A percentile compares a stretch with the other conserved stretches of the same genome.
These are phyloP conservation scores for Tuber aestivum DNA, from an alignment of 495 filamentous ascomycete genomes.

Conservation along the genomic window DNA sequence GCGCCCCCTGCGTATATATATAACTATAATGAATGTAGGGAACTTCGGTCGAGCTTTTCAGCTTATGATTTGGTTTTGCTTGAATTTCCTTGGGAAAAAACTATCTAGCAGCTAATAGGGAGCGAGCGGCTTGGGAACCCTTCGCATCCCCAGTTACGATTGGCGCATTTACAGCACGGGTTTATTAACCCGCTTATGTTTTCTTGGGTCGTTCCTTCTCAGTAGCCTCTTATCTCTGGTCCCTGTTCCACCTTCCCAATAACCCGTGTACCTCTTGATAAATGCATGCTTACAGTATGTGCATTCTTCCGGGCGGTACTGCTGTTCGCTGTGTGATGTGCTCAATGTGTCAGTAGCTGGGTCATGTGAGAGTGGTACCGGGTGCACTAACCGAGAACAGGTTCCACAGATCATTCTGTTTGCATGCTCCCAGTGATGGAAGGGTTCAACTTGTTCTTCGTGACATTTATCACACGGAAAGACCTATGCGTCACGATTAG, in stretches of 20 bases:
- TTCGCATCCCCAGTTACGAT: background rate
- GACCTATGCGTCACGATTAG: conserved; percentile 47
- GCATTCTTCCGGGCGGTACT: conserved; percentile 74
- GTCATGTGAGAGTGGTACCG: background rate
- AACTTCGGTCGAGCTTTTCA: background rate
- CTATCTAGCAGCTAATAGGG: background rate
- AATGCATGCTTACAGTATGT: conserved; percentile 67
- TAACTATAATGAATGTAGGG: background rate
- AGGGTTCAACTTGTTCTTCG: conserved; percentile 54
- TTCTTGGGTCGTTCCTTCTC: conserved; percentile 70
- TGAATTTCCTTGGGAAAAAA: background rate
- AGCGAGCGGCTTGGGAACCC: background rate
- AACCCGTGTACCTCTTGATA: conserved; percentile 65
- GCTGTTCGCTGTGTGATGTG: conserved; percentile 64
- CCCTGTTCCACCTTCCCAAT: conserved; percentile 77
- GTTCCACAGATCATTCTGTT: conserved; percentile 84
- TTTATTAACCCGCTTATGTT: conserved; percentile 55
- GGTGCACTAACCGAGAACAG: conserved; percentile 51
- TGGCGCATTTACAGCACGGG: background rate
- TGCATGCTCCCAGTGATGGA: conserved; percentile 76
- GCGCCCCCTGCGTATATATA: background rate
- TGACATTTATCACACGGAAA: conserved; percentile 84
- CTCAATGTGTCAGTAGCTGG: background rate
- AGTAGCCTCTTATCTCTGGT: conserved; percentile 64
- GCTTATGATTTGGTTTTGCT: background rate